Evolutionary conservation across 1,284 basidiomycete genomes (phyloP).

Genomic region (Malassezia arunalokei): DNA sequence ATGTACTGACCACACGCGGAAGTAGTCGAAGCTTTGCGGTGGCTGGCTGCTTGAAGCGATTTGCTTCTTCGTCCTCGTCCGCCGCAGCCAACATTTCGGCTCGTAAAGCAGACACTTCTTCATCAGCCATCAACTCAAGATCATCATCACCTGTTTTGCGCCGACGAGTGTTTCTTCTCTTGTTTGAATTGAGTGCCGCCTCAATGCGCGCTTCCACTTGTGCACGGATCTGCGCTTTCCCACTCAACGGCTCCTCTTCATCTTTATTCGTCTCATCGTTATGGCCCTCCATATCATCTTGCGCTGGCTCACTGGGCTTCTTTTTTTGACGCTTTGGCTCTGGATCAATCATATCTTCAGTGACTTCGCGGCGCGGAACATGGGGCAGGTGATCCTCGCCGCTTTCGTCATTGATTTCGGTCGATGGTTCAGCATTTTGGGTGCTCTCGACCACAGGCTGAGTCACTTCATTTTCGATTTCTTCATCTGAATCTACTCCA

Average conservation of each 20-base stretch:
- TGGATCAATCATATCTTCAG: background rate
- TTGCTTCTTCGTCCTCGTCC: constrained; percentile 69
- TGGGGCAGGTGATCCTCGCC: constrained; percentile 2
- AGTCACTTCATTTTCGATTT: background rate
- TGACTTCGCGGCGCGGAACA: constrained; percentile 11
- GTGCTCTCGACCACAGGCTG: background rate
- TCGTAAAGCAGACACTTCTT: constrained; percentile 71
- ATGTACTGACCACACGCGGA: constrained; percentile 74
- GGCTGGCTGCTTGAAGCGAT: constrained; percentile 70
- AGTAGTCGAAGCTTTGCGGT: constrained; percentile 72
- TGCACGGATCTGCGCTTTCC: constrained; percentile 6
- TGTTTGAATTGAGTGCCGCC: constrained; percentile 69
- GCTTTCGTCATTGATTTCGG: background rate
- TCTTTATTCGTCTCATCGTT: background rate
- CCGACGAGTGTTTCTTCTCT: constrained; percentile 59
- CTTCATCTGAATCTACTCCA: constrained; percentile 14
- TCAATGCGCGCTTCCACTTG: constrained; percentile 63
- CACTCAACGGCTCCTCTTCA: background rate
- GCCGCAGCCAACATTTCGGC: constrained; percentile 78
- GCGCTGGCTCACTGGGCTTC: background rate
- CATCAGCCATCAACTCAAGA: constrained; percentile 77
- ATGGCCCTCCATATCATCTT: background rate
- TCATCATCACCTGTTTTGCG: constrained; percentile 56
- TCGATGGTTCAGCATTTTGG: background rate
- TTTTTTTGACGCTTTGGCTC: constrained; percentile 5